Evolutionary conservation across 192 early-diverging fungal genomes (phyloP).

Genomic region (Geosiphon pyriformis): DNA sequence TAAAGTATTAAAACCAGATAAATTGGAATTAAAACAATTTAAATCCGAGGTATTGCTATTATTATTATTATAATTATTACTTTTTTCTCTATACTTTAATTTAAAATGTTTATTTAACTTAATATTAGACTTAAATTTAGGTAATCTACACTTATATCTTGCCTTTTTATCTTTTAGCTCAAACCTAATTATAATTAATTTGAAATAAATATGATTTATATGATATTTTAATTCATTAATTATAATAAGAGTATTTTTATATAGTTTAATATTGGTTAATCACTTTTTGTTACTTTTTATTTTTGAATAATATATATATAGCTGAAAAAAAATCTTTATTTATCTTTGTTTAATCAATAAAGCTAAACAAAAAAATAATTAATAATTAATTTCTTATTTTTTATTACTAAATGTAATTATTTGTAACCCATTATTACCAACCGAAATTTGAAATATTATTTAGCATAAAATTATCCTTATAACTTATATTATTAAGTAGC

Average conservation of each 20-base stretch:
- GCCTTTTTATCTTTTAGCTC: neutral
- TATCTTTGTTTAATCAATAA: too few relatives aligned
- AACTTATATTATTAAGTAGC: too few relatives aligned
- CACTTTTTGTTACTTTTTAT: neutral
- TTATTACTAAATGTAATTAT: conserved; percentile 1
- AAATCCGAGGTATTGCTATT: neutral
- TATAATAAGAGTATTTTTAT: neutral
- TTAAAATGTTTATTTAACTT: too few relatives aligned
- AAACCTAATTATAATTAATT: neutral
- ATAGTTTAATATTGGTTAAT: neutral
- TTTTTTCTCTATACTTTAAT: too few relatives aligned
- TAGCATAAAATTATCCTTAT: too few relatives aligned
- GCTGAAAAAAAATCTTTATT: too few relatives aligned
- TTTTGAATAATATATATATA: neutral
- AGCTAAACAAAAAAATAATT: too few relatives aligned
- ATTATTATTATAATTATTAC: too few relatives aligned
- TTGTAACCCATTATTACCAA: conserved; percentile 8
- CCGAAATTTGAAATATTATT: too few relatives aligned
- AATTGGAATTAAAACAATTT: neutral
- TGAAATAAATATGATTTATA: neutral
- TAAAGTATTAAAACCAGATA: neutral
- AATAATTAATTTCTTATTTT: conserved; percentile 5
- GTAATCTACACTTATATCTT: neutral
- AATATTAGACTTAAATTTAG: neutral
- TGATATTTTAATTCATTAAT: neutral